phyloP scores from a whole-genome alignment of 1,284 basidiomycete genomes.

The Ustilago vetiveriae region DNA sequence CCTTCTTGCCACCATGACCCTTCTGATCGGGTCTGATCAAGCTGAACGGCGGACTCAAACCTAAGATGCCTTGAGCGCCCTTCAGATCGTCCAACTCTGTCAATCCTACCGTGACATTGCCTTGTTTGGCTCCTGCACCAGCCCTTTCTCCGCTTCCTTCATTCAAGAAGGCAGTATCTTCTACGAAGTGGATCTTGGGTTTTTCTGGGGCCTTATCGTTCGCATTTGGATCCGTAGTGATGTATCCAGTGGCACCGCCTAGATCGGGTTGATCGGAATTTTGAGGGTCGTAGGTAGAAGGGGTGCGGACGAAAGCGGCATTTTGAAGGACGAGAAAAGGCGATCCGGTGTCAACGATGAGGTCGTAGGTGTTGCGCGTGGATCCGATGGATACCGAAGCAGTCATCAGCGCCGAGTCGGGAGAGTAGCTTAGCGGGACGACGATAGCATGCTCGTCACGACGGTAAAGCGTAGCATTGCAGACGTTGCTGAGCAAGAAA shows the following conservation, averaged over 20 bases:
- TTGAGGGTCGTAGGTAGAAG: slow-evolving; percentile 6
- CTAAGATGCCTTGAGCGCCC: slow-evolving; percentile 23
- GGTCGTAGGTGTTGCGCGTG: slow-evolving; percentile 13
- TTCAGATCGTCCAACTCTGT: slow-evolving; percentile 15
- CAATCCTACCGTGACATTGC: slow-evolving; percentile 13
- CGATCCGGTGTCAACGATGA: slow-evolving; percentile 33
- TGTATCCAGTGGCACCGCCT: background rate
- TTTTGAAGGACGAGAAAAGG: slow-evolving; percentile 28
- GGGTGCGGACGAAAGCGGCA: background rate
- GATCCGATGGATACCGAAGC: slow-evolving; percentile 20
- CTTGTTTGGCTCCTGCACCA: slow-evolving; percentile 1
- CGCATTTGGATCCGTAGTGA: slow-evolving; percentile 10
- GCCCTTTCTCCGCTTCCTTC: slow-evolving; percentile 8
- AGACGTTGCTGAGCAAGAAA: too few species aligned
- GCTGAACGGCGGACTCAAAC: slow-evolving; percentile 28
- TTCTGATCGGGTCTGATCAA: background rate
- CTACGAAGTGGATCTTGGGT: slow-evolving; percentile 19
- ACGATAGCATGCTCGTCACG: slow-evolving; percentile 15
- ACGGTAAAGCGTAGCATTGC: background rate
- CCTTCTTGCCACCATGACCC: too few species aligned
- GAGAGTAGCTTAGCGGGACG: slow-evolving; percentile 15
- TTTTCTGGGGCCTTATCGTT: background rate
- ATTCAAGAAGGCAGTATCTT: slow-evolving; percentile 6
- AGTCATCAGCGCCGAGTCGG: slow-evolving; percentile 12
- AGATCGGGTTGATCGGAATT: slow-evolving; percentile 1